A percentile compares a stretch with the other conserved stretches of the same genome.
Conservation (phyloP, 2,329 filamentous ascomycete genomes). For the Xylogone sp. region DNA sequence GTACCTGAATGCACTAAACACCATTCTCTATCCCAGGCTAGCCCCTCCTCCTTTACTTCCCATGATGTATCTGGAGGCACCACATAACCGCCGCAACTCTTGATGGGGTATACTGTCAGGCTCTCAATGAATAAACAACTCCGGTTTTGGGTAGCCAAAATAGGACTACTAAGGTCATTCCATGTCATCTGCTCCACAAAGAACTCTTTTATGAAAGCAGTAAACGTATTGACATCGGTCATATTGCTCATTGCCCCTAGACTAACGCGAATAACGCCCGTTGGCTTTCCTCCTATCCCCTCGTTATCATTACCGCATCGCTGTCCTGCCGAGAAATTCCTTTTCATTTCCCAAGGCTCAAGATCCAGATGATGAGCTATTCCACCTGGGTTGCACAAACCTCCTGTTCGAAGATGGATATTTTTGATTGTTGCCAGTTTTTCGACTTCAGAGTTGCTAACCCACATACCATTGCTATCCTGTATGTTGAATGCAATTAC, state of each 20-base stretch:
- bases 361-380: constrained; percentile 68
- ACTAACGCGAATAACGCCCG: constrained; percentile 77
- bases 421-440: constrained; percentile 72
- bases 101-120: constrained; percentile 79
- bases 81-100: constrained; percentile 77
- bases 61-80: constrained; percentile 61
- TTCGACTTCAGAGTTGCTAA: constrained; percentile 70
- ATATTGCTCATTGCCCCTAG: constrained; percentile 82
- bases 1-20: constrained; percentile 83
- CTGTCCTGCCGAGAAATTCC: constrained; percentile 77
- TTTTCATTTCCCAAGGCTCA: constrained; percentile 72
- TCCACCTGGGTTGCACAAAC: constrained; percentile 84
- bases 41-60: constrained; percentile 73
- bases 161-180: neutral
- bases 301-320: constrained; percentile 74
- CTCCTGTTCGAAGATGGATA: constrained; percentile 82
- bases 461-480: constrained; percentile 63
- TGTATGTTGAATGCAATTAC: constrained; percentile 77
- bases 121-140: constrained; percentile 46
- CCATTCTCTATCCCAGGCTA: constrained; percentile 94
- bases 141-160: neutral
- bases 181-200: constrained; percentile 26
- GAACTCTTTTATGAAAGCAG: constrained; percentile 68
- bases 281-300: constrained; percentile 75
- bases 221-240: constrained; percentile 65